Base-by-base conservation (phyloP, 2,329 filamentous ascomycete species). In the Diaporthe citri region DNA sequence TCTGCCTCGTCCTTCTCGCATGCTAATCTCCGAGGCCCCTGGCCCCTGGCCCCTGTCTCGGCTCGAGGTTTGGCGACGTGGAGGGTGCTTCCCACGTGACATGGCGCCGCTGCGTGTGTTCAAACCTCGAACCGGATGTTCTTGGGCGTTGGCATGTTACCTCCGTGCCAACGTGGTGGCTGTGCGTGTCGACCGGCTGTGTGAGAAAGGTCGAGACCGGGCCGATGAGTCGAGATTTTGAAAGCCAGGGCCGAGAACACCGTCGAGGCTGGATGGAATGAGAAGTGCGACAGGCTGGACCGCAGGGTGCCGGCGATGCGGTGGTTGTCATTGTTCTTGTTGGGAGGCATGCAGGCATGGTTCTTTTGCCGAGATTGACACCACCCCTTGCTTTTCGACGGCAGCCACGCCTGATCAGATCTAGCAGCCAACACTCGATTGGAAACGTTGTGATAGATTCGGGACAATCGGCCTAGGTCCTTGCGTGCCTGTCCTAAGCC, bases 341-440 rank as follows among this genome's bases (percentile, higher is more conserved):
- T 52, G 46, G 46, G 31, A 67, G 62, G 46, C 46, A 67, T 51
- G 69, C 41, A 39, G 25, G 69, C 48, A 51, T 60, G 48, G 70
- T 52, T 62, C 22, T 52, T 62, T 62, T 72, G 70, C 70, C 56
- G 56, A 57, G 36, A 59, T 71, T 71, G 43, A 52, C 46, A 51
- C 34, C 25, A 46, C 70, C 62, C 62, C 62, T 67, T 67, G 62
- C 62, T 67, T 72, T 28, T 60, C 46, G 57, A 72, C 39, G 56
- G 56, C 69, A 72, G 69, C 69, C 56, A 51, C 55, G 56, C 56
- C 46, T 36, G 56, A 46, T 51, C 31, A 64, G 57, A 64, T 34
- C 31, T 51, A 60, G 56, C 46, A 52, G 70, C 56, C 70, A 41
- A 20, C 31, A 9, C 43, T 52, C 46, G 62, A 67, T 67, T 39